A percentile compares a stretch with the other conserved stretches of the same genome.
These are phyloP conservation scores for Micractinium sp. DNA, from an alignment of 139 green algal genomes.

Conservation along the genomic window DNA sequence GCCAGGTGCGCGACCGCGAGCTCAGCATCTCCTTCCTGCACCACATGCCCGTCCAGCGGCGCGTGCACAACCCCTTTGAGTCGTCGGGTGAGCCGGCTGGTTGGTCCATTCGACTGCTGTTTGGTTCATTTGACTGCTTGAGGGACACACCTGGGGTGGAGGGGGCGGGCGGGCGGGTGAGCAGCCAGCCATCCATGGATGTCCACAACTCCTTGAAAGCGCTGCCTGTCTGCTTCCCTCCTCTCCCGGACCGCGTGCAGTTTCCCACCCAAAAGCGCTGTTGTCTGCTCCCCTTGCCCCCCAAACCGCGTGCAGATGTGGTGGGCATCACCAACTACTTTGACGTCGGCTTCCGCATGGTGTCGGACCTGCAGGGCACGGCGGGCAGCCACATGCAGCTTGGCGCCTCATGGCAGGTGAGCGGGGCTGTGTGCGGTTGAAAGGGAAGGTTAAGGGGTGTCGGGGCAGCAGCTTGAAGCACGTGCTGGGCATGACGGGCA, in stretches of 20 bases:
- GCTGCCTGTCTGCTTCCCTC: no score
- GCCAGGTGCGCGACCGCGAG: constrained; percentile 24
- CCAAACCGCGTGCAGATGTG: constrained; percentile 45
- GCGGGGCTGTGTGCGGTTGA: no score
- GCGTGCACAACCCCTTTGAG: constrained; percentile 82
- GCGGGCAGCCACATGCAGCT: constrained; percentile 36
- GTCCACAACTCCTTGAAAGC: no score
- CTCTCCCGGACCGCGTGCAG: no score
- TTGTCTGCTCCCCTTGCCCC: neutral
- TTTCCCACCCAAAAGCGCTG: neutral
- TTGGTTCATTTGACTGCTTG: no score
- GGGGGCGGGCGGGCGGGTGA: no score
- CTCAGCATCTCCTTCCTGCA: constrained; percentile 58
- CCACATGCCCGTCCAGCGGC: constrained; percentile 70
- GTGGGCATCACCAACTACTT: constrained; percentile 91
- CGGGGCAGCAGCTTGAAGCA: constrained; percentile 19
- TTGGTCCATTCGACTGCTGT: neutral
- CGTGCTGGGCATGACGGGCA: constrained; percentile 5
- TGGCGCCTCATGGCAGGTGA: constrained; percentile 63
- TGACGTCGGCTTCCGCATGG: constrained; percentile 71
- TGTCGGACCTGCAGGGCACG: constrained; percentile 19
- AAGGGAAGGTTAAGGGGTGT: no score
- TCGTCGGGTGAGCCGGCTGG: constrained; percentile 15
- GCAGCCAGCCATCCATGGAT: no score
- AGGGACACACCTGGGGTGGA: no score